phyloP scores from a whole-genome alignment of 331 rosid species.

The Prunus yedoensis region DNA sequence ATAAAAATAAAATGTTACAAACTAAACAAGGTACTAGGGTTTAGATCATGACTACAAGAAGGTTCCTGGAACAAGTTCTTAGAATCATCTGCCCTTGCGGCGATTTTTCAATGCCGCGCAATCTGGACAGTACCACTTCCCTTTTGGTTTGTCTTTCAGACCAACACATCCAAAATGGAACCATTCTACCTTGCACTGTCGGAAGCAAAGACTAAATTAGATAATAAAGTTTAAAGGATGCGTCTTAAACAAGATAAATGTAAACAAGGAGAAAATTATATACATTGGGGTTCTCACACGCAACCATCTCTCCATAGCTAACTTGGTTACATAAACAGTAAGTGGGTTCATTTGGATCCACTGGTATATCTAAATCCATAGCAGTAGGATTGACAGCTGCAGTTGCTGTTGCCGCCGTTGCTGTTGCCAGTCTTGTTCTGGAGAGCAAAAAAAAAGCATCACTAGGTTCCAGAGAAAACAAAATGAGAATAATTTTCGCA shows the following conservation, averaged over 20 bases:
- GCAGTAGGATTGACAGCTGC: constrained; percentile 33
- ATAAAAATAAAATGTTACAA: not conserved
- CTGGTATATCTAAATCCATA: constrained; percentile 54
- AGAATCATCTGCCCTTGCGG: constrained; percentile 39
- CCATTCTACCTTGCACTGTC: constrained; percentile 64
- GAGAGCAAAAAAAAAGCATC: not conserved
- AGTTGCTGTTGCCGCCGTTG: constrained; percentile 23
- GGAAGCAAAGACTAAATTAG: constrained; percentile 17
- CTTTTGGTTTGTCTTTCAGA: constrained; percentile 56
- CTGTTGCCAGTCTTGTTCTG: constrained; percentile 44
- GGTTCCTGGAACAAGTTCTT: constrained; percentile 11
- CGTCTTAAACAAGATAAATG: not conserved
- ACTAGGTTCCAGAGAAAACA: not conserved
- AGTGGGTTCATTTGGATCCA: constrained; percentile 64
- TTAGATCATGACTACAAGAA: not conserved
- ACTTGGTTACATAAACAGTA: constrained; percentile 61
- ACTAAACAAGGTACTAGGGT: not conserved
- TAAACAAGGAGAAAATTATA: not conserved
- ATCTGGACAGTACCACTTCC: constrained; percentile 58
- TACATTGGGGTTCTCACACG: constrained; percentile 58
- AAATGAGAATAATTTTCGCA: not conserved
- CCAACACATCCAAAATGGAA: constrained; percentile 67
- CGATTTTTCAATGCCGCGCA: constrained; percentile 36
- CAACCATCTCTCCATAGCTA: constrained; percentile 66
- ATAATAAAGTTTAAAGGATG: not conserved